Evolutionary conservation across 371 early-diverging fungal species (phyloP).

Genomic region (Phascolomyces articulosus): DNA sequence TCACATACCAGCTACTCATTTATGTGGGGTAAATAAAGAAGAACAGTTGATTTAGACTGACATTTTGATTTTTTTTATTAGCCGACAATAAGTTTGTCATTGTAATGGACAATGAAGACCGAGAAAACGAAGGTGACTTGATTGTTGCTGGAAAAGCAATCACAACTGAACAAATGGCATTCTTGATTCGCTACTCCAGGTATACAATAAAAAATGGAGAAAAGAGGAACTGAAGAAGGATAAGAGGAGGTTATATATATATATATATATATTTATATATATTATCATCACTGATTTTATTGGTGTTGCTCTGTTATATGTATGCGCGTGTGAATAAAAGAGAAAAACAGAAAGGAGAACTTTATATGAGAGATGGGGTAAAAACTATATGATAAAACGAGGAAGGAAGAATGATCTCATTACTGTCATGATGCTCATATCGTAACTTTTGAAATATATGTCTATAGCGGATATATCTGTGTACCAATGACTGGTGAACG

Average conservation of each 20-base stretch:
- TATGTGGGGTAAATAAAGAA: not conserved
- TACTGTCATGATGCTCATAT: not conserved
- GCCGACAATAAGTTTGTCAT: constrained; percentile 81
- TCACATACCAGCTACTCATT: not conserved
- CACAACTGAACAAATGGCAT: constrained; percentile 92
- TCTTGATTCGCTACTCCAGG: constrained; percentile 91
- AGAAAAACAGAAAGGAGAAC: too few species aligned
- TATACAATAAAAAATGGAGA: constrained; percentile 27
- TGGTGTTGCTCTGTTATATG: too few species aligned
- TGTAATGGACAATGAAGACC: constrained; percentile 95
- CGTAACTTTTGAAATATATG: too few species aligned
- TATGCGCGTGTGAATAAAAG: too few species aligned
- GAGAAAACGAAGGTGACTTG: constrained; percentile 98
- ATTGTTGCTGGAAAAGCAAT: constrained; percentile 91
- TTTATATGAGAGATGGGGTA: not conserved
- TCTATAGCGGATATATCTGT: constrained; percentile 87
- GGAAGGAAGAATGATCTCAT: not conserved
- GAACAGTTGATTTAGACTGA: not conserved
- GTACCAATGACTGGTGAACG: constrained; percentile 78
- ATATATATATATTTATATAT: too few species aligned
- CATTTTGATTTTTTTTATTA: constrained; percentile 8
- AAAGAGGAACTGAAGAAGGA: not conserved
- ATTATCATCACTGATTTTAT: too few species aligned
- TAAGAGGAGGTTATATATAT: not conserved
- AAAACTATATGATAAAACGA: not conserved